Conservation (phyloP, 163 green algal genomes). For the Trebouxiophyceae sp. region DNA sequence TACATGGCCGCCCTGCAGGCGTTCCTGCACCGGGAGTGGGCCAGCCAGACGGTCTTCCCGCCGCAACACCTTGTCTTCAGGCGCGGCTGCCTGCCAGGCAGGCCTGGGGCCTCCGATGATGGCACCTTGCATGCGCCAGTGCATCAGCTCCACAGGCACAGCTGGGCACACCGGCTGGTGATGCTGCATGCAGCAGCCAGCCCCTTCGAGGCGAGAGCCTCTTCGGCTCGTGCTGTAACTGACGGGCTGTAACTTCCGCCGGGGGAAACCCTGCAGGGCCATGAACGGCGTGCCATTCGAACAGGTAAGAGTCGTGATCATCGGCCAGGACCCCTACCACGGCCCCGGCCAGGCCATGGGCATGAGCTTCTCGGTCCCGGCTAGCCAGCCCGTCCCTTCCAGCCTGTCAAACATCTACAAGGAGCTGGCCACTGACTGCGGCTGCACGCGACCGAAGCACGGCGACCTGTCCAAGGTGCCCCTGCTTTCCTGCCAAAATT, state of each 20-base stretch:
- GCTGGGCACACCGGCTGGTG: background rate
- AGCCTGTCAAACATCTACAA: slow-evolving; percentile 89
- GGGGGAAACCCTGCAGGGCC: too few species aligned
- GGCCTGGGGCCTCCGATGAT: too few species aligned
- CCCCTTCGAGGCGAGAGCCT: background rate
- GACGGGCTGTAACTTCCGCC: too few species aligned
- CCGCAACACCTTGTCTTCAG: slow-evolving; percentile 53
- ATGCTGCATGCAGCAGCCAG: background rate
- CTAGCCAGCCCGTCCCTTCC: slow-evolving; percentile 54
- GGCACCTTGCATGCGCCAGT: background rate
- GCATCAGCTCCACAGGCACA: background rate
- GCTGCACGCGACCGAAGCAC: slow-evolving; percentile 47
- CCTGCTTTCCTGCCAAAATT: too few species aligned
- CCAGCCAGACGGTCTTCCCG: slow-evolving; percentile 51
- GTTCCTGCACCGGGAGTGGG: slow-evolving; percentile 61
- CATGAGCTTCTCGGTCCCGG: slow-evolving; percentile 80
- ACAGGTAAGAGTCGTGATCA: slow-evolving; percentile 77
- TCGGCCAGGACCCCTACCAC: slow-evolving; percentile 96
- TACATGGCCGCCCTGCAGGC: slow-evolving; percentile 45
- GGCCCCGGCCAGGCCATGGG: slow-evolving; percentile 82
- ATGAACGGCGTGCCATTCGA: slow-evolving; percentile 45
- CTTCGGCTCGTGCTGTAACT: background rate
- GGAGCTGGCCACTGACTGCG: slow-evolving; percentile 70
- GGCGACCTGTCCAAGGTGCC: slow-evolving; percentile 60
- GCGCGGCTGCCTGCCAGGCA: too few species aligned